Conservation (phyloP, 2,329 filamentous ascomycete species). For the Hymenoscyphus albidus region DNA sequence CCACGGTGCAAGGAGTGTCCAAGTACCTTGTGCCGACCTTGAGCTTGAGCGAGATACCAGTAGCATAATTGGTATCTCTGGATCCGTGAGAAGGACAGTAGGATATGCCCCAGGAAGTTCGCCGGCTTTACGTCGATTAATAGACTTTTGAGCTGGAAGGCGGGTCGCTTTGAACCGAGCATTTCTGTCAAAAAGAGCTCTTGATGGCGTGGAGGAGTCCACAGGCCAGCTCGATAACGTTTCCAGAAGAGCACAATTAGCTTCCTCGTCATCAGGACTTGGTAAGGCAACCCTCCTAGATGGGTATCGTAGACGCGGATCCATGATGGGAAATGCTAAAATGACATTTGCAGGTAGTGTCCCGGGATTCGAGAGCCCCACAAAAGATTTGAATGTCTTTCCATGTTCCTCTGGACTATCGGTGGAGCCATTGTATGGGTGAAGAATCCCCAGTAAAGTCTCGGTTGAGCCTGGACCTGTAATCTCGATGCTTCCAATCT, state of each 20-base stretch:
- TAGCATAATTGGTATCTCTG: conserved; percentile 72
- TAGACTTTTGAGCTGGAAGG: conserved; percentile 70
- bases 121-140: conserved; percentile 71
- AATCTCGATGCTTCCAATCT: conserved; percentile 68
- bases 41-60: conserved; percentile 54
- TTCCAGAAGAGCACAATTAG: conserved; percentile 48
- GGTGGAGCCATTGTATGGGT: conserved; percentile 42
- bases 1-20: conserved; percentile 87
- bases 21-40: conserved; percentile 60
- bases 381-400: conserved; percentile 48
- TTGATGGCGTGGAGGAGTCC: conserved; percentile 47
- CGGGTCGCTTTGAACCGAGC: conserved; percentile 61
- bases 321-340: conserved; percentile 68
- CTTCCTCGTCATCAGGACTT: conserved; percentile 36
- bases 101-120: conserved; percentile 61
- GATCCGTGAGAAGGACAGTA: conserved; percentile 56
- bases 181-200: conserved; percentile 65
- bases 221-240: conserved; percentile 64
- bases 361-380: conserved; percentile 62
- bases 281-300: conserved; percentile 52
- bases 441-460: conserved; percentile 65
- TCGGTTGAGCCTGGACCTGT: conserved; percentile 76
- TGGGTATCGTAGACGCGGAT: conserved; percentile 78
- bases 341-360: conserved; percentile 66
- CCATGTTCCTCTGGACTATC: conserved; percentile 41